Evolutionary conservation across 768 basidiomycete species (phyloP).

Genomic region (Lactarius vividus): DNA sequence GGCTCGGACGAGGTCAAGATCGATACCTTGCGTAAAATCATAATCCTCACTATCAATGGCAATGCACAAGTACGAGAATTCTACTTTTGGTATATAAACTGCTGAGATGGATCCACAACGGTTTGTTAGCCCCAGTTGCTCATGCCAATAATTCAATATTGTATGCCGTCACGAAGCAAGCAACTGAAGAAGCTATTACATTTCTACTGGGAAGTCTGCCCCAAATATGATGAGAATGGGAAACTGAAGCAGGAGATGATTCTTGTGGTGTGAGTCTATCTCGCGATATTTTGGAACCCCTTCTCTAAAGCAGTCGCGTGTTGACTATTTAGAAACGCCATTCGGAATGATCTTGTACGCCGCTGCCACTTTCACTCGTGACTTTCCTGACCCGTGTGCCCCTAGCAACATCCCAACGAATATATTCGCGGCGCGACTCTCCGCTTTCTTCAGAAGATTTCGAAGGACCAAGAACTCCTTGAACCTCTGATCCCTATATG

Average conservation of each 20-base stretch:
- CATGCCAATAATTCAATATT: constrained; percentile 99
- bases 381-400: constrained; percentile 14
- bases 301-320: constrained; percentile 3
- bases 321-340: constrained; percentile 69
- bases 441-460: constrained; percentile 93
- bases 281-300: constrained; percentile 19
- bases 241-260: constrained; percentile 99
- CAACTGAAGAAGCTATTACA: constrained; percentile 94
- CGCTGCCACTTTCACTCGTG: background rate
- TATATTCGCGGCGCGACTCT: constrained; percentile 98
- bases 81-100: background rate
- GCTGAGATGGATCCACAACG: constrained; percentile 1
- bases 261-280: constrained; percentile 80
- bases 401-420: constrained; percentile 97
- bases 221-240: constrained; percentile 94
- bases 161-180: constrained; percentile 94
- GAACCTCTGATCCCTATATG: constrained; percentile 95
- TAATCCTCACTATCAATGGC: constrained; percentile 91
- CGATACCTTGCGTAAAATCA: constrained; percentile 92
- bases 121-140: constrained; percentile 71
- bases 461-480: constrained; percentile 87
- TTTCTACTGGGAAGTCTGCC: constrained; percentile 97
- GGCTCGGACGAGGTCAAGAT: constrained; percentile 96
- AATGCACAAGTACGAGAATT: constrained; percentile 67
- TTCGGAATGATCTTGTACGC: constrained; percentile 93